Percentiles rank a stretch among this genome's conserved stretches.
Evolutionary conservation across 208 protist species (phyloP).

Genomic region (Leishmania braziliensis): DNA sequence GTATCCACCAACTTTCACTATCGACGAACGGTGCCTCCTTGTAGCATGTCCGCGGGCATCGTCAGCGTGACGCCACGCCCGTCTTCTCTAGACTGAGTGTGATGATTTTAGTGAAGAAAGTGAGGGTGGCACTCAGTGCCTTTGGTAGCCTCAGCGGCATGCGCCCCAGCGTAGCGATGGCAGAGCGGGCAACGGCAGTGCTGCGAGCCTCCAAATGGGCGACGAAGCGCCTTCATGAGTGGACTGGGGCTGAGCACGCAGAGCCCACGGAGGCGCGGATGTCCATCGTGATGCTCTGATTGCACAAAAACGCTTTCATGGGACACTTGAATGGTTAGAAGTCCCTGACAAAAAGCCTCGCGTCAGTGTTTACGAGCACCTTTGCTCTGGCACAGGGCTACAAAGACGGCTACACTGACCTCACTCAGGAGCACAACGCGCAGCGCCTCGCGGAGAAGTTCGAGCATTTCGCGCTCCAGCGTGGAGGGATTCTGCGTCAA

Average conservation of each 20-base stretch:
- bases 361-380: slow-evolving; percentile 65
- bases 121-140: slow-evolving; percentile 20
- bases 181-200: slow-evolving; percentile 18
- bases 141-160: slow-evolving; percentile 15
- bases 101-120: slow-evolving; percentile 68
- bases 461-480: slow-evolving; percentile 77
- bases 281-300: slow-evolving; percentile 88
- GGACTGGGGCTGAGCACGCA: slow-evolving; percentile 37
- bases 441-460: slow-evolving; percentile 78
- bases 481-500: slow-evolving; percentile 83
- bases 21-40: slow-evolving; percentile 49
- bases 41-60: slow-evolving; percentile 74
- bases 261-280: slow-evolving; percentile 67
- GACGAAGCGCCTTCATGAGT: slow-evolving; percentile 81
- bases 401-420: slow-evolving; percentile 71
- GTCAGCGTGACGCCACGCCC: slow-evolving; percentile 61
- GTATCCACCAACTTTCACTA: slow-evolving; percentile 58
- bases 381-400: slow-evolving; percentile 82
- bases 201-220: slow-evolving; percentile 52
- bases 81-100: slow-evolving; percentile 44
- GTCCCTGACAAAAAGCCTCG: slow-evolving; percentile 57
- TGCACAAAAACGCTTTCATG: slow-evolving; percentile 80
- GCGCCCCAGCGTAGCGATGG: slow-evolving; percentile 26
- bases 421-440: slow-evolving; percentile 71
- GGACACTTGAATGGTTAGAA: slow-evolving; percentile 69